Evolutionary conservation across 2,329 filamentous ascomycete species (phyloP), one percentile per base, ranked within the genome.

Genomic region (Chalara sp.): DNA sequence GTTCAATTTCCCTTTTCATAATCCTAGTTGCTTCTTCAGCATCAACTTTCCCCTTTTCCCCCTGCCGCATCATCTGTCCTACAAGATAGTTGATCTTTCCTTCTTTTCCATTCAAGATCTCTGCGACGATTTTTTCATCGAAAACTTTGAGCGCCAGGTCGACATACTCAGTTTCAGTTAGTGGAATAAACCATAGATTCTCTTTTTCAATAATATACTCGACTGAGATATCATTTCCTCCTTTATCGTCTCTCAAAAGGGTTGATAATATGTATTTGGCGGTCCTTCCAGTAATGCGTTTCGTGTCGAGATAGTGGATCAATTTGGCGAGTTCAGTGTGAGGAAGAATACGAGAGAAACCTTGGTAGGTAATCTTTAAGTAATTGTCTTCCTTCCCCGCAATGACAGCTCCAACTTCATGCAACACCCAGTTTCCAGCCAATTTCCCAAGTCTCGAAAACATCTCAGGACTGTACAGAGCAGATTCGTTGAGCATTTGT

Each of bases 31-130:
- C 83, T 59, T 74, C 74, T 51, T 72, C 71, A 5, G 83, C 78
- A 64, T 86, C 80, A 6, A 86, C 76, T 1, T 78, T 78, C 1
- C 81, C 81, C 53, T 80, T 78, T 31, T 76, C 72, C 31, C 79
- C 80, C 53, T 70, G 68, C 43, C 78, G 72, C 68, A 86, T 81
- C 78, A 87, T 84, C 65, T 84, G 79, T 8, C 84, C 84, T 11
- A 87, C 76, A 58, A 87, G 78, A 71, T 78, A 87, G 59, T 80
- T 81, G 6, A 84, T 65, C 65, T 87, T 87, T n/a, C 81, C 80
- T 32, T 72, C 69, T 56, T 84, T 80, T 0, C 77, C 76, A 60
- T 79, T 81, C 41, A 75, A 70, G 46, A 86, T 81, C 48, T 81
- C 76, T 49, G 73, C 69, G 2, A 83, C 80, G 68, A 83, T 77